Base-by-base conservation (phyloP, 2,329 filamentous ascomycete genomes). In the Fusarium oligoseptatum region DNA sequence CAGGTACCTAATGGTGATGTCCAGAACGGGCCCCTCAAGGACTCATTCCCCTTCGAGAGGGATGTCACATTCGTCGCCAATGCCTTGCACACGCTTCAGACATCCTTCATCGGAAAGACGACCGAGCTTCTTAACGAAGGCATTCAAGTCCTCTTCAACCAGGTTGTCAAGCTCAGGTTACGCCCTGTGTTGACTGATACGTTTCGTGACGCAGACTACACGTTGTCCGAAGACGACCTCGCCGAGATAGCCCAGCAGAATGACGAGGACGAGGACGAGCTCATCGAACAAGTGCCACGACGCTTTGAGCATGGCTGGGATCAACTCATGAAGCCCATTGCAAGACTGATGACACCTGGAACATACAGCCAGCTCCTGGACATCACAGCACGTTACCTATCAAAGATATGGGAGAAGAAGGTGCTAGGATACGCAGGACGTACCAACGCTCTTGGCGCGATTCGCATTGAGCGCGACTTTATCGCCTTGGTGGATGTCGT, bases 181-280 rank as follows among this genome's bases (percentile, higher is more conserved):
- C 92, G 95, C 1, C 94, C 95, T 0, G 92, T 98, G 4, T 87
- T 99, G 12, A 90, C 91, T 20, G 96, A 99, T 68, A 92, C 95
- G 0, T 98, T 98, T 87, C 92, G 95, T 50, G 96, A 98, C 78
- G 90, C 94, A 24, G 95, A 98, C 83, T 99, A 99, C 84, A 88
- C 91, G 10, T 86, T 94, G 4, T 88, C 87, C 1, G 89, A 92
- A 70, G 88, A 91, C 48, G 91, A 92, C 63, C 81, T 92, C 14
- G 85, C 84, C 11, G 90, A 92, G 29, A 81, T 88, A 8, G 88
- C 88, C 9, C 84, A 85, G 52, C 85, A 88, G 68, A 86, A 87
- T 67, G 88, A 89, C 24, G 86, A 89, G 68, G 84, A 87, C 29
- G 88, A 90, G 76, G 87, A 86, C 60, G 86, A 86, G 70, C 78